Evolutionary conservation across 257 asterid species (phyloP), one percentile per base, ranked within the genome.

Genomic region (Cinchona pubescens): DNA sequence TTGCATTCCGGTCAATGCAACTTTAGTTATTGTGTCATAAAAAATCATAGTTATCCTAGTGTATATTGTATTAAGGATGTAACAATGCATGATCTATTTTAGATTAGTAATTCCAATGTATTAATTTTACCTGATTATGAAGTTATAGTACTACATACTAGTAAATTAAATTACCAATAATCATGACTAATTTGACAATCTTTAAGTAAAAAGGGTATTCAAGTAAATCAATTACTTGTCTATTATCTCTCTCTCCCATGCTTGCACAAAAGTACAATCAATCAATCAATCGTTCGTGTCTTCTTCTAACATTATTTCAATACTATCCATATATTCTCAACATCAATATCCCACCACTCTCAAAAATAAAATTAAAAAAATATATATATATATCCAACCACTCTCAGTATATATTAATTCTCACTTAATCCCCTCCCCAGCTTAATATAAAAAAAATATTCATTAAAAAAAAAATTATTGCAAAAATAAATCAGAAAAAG

Each of bases 231-330:
- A 42, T 0, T 4, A 0, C n/a, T 5, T 59, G 45, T 40, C 45
- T 40, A 40, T 40, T 81, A 67, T 23, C 34, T 14, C 58, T 73
- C 76, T 27, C 75, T 72, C 65, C 64, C 74, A 61, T 35, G 34
- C 76, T 69, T 79, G n/a, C n/a, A n/a, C 79, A 79, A 75, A 55
- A 66, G 82, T 78, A 67, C 88, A 82, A 82, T 69, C 45, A 75
- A n/a, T n/a, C n/a, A n/a, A n/a, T n/a, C n/a, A n/a, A n/a, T n/a
- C n/a, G n/a, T 72, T 66, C 45, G 67, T 71, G 72, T 34, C 83
- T n/a, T 82, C 82, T 65, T 71, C 79, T 71, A 40, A 30, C 34
- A 67, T 71, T 43, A 34, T 48, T 45, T 58, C 49, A 49, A 59
- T 46, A 72, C 58, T 42, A 12, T 58, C 53, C 68, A 30, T 34